Evolutionary conservation across 768 basidiomycete genomes (phyloP), one percentile per base, ranked within the genome.

Genomic region (Termitomyces sp.): DNA sequence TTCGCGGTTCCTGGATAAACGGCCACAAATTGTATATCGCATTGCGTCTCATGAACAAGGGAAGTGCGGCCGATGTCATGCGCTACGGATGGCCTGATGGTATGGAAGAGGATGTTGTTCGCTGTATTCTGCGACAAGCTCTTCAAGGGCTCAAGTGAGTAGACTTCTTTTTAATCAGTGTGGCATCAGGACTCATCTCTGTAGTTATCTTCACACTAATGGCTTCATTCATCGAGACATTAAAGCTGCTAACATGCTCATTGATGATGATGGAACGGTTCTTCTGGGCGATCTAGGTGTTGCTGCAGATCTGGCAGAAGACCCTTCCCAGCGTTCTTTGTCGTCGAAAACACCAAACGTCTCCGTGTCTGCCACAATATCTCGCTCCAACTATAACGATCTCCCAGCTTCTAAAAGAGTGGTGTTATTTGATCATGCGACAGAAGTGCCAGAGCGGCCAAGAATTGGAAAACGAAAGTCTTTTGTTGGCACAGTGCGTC

Each of bases 141-240:
- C 79, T 97, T 5, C 82, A 92, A 63, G 96, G 96, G n/a, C 80
- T 95, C 61, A 89, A 92, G 91, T 91, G 65, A 65, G 85, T 77
- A 32, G 50, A 36, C 34, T 38, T 42, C 34, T 38, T 42, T 47
- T 56, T 67, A 49, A 45, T 46, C 45, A 25, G 15, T 42, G 4
- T 8, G 53, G 5, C 15, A 62, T 45, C 15, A 25, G 52, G 38
- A 12, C 46, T 59, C 48, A 59, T 38, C 15, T 48, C 51, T 45
- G 38, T n/a, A 92, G 90, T 66, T 94, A 94, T 66, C 82, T 94
- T n/a, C 93, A 96, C 68, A 80, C 84, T 58, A 96, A 94, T 63
- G 92, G 91, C 0, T 91, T 93, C 71, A 90, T 94, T n/a, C 92
- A 98, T 70, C 86, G 96, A 32, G 96, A 98, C 69, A 73, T 98